Evolutionary conservation across 306 rosid species (phyloP).

Genomic region (Sophora flavescens): DNA sequence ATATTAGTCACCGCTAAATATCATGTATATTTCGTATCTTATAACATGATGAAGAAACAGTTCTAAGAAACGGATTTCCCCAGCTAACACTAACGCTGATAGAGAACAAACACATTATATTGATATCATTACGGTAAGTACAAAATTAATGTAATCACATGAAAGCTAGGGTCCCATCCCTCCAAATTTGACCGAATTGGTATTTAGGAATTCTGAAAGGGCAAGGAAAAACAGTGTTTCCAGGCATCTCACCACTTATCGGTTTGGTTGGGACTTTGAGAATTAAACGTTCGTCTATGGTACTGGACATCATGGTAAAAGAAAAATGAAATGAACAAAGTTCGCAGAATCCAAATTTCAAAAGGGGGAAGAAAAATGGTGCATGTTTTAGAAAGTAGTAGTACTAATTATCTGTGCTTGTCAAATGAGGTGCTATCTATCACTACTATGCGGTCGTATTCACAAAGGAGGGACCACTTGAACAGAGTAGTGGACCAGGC

Average conservation of each 20-base stretch:
- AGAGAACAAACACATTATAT: neutral
- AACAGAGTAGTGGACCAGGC: constrained; percentile 28
- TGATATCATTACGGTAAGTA: neutral
- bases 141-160: constrained; percentile 10
- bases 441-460: neutral
- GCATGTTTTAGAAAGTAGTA: neutral
- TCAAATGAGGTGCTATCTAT: neutral
- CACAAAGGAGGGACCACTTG: constrained; percentile 29
- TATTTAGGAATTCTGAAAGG: constrained; percentile 11
- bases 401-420: constrained; percentile 5
- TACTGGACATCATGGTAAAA: neutral
- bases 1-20: too few relatives aligned
- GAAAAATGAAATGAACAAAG: constrained; percentile 16
- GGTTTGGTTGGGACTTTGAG: constrained; percentile 16
- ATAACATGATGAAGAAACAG: neutral
- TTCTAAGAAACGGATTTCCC: constrained; percentile 17
- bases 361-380: neutral
- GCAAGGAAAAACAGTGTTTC: neutral
- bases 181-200: constrained; percentile 35
- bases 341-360: neutral
- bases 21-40: too few relatives aligned
- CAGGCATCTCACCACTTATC: neutral
- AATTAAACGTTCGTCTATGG: constrained; percentile 3
- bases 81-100: constrained; percentile 1
- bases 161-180: constrained; percentile 21